These are phyloP conservation scores for Chlorophyllum brunneum DNA, from an alignment of 768 basidiomycete genomes.

Conservation along the genomic window DNA sequence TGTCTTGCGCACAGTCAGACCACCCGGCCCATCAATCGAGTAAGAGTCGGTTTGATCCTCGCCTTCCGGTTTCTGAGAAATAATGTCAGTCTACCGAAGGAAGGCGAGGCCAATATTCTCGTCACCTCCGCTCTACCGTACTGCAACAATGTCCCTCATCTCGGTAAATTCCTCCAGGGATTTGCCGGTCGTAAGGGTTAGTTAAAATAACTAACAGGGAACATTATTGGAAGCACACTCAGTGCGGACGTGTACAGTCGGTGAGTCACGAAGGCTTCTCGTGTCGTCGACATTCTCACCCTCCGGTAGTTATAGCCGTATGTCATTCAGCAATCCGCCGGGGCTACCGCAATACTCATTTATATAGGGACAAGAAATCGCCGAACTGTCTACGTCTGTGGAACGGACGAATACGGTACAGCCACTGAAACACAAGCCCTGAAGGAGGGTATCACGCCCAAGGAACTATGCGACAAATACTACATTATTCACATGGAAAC, in stretches of 20 bases:
- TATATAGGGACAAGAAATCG: slow-evolving; percentile 69
- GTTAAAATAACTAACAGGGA: slow-evolving; percentile 42
- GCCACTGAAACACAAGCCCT: slow-evolving; percentile 97
- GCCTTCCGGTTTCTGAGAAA: slow-evolving; percentile 10
- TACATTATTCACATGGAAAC: slow-evolving; percentile 84
- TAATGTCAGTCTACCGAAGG: slow-evolving; percentile 56
- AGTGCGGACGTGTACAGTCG: slow-evolving; percentile 97
- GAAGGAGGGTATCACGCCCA: slow-evolving; percentile 79
- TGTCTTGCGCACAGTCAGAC: slow-evolving; percentile 46
- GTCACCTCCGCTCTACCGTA: slow-evolving; percentile 96
- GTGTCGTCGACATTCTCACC: neutral
- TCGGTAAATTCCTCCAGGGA: slow-evolving; percentile 50
- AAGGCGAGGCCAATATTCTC: slow-evolving; percentile 83
- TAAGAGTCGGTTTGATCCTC: slow-evolving; percentile 25
- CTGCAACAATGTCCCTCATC: slow-evolving; percentile 96
- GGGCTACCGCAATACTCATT: neutral
- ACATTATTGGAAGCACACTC: slow-evolving; percentile 92
- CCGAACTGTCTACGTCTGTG: slow-evolving; percentile 91
- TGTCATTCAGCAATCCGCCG: slow-evolving; percentile 18
- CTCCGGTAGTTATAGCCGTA: slow-evolving; percentile 57
- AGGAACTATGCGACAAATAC: slow-evolving; percentile 88
- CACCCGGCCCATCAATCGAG: slow-evolving; percentile 50
- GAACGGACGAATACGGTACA: slow-evolving; percentile 99
- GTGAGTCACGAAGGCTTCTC: slow-evolving; percentile 31
- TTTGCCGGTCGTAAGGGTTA: neutral